Base-by-base conservation (phyloP, 2,329 filamentous ascomycete genomes). In the Nemania bipapillata region DNA sequence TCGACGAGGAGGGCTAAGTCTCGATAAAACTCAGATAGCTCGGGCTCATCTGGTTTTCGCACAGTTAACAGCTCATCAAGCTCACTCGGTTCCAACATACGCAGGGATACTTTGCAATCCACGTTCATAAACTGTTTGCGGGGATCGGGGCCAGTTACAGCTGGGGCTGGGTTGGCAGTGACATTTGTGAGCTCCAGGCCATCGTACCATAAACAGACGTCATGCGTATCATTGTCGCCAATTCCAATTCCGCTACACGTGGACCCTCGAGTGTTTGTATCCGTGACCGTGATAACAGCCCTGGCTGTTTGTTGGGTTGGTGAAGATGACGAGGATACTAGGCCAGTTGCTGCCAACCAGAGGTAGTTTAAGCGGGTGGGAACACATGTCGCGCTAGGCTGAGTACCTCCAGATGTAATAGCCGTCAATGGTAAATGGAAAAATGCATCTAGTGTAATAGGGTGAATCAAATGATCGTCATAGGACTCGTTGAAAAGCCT, bases 391-490 rank as follows among this genome's bases (percentile, higher is more conserved):
- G 71, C 47, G 28, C 70, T 71, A 3, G 28, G 5, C 20, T n/a
- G 32, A 20, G 63, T 45, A 11, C 67, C 70, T 0, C 71, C 69
- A 8, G 37, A 15, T 4, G 67, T 69, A 2, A 70, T 26, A 1
- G 57, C 69, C 5, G 60, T 68, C 50, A 54, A 69, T 8, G 22
- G 17, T 4, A 70, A 22, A 32, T 69, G 70, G 1, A 72, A 26
- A 2, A 72, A 9, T 6, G 67, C 62, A 60, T 73, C 71, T 20
- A 73, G 28, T 2, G 64, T 53, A 4, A 60, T 54, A n/a, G 67
- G 71, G 40, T 73, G 71, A 17, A 73, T 42, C 24, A 70, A 42
- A 64, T 70, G 63, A 30, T 58, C 49, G 2, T 28, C 28, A 40
- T 15, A 11, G 42, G 28, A 47, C 7, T 47, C 42, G 3, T 47